A percentile compares a stretch with the other conserved stretches of the same genome.
phyloP scores from a whole-genome alignment of 73 alveolate species.

The Strombidium stylifer region DNA sequence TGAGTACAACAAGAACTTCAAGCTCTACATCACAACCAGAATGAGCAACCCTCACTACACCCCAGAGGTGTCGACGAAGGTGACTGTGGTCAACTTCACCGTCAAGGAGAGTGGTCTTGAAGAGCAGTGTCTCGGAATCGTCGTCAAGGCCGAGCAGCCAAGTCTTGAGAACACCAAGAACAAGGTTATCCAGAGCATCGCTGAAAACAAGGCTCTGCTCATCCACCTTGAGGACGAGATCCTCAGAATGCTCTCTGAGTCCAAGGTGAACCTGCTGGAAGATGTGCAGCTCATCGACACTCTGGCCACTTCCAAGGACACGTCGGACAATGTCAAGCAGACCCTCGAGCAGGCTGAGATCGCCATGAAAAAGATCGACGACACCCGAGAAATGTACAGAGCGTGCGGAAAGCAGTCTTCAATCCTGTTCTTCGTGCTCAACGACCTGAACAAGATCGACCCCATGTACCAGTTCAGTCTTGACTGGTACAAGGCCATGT shows the following conservation, averaged over 20 bases:
- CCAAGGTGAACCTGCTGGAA: slow-evolving; percentile 76
- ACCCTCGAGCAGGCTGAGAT: slow-evolving; percentile 63
- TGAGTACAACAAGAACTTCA: slow-evolving; percentile 90
- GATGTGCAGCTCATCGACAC: slow-evolving; percentile 80
- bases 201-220: slow-evolving; percentile 64
- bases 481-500: slow-evolving; percentile 88
- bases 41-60: slow-evolving; percentile 99
- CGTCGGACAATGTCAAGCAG: slow-evolving; percentile 65
- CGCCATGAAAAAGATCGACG: slow-evolving; percentile 93
- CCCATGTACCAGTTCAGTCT: slow-evolving; percentile 94
- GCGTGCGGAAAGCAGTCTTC: slow-evolving; percentile 92
- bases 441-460: slow-evolving; percentile 81
- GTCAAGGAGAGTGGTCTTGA: slow-evolving; percentile 97
- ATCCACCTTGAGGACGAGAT: slow-evolving; percentile 83
- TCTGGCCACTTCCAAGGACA: slow-evolving; percentile 68
- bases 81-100: slow-evolving; percentile 90
- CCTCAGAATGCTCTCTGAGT: slow-evolving; percentile 66
- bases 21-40: slow-evolving; percentile 97
- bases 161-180: slow-evolving; percentile 75
- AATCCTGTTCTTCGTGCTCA: slow-evolving; percentile 79
- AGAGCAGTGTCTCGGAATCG: slow-evolving; percentile 91
- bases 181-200: slow-evolving; percentile 57
- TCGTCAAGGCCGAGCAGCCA: slow-evolving; percentile 89
- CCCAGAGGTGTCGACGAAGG: slow-evolving; percentile 98
- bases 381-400: slow-evolving; percentile 87